phyloP scores from a whole-genome alignment of 176 grass and related monocot species.

The Alloteropsis semialata region DNA sequence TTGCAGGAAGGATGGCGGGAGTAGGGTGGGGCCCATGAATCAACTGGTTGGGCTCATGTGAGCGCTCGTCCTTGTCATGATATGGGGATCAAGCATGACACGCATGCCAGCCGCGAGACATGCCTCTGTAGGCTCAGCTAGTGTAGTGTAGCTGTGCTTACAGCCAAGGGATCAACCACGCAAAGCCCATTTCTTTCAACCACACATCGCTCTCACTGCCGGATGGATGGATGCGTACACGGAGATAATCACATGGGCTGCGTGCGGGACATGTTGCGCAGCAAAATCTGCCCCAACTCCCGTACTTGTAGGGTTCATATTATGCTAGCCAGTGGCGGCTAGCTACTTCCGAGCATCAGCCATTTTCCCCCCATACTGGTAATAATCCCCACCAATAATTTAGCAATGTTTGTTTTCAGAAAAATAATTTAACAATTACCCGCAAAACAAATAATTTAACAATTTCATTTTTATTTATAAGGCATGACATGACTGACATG shows the following conservation, averaged over 20 bases:
- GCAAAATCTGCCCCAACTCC: background rate
- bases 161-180: background rate
- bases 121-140: background rate
- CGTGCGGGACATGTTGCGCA: background rate
- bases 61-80: constrained; percentile 44
- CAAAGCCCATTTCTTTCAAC: background rate
- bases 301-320: constrained; percentile 5
- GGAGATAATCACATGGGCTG: constrained; percentile 11
- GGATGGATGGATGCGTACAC: background rate
- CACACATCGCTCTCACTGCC: constrained; percentile 7
- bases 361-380: background rate
- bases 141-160: background rate
- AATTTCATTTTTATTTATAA: no score
- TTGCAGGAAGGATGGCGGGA: background rate
- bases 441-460: no score
- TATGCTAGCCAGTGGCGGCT: background rate
- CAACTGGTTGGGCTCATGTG: constrained; percentile 50
- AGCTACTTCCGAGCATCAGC: background rate
- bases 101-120: background rate
- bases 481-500: no score
- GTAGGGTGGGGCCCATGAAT: constrained; percentile 32
- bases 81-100: constrained; percentile 33
- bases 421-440: no score
- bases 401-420: background rate
- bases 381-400: background rate